A percentile compares a stretch with the other conserved stretches of the same genome.
These are phyloP conservation scores for Cucurbita moschata DNA, from an alignment of 306 rosid species.

Conservation along the genomic window DNA sequence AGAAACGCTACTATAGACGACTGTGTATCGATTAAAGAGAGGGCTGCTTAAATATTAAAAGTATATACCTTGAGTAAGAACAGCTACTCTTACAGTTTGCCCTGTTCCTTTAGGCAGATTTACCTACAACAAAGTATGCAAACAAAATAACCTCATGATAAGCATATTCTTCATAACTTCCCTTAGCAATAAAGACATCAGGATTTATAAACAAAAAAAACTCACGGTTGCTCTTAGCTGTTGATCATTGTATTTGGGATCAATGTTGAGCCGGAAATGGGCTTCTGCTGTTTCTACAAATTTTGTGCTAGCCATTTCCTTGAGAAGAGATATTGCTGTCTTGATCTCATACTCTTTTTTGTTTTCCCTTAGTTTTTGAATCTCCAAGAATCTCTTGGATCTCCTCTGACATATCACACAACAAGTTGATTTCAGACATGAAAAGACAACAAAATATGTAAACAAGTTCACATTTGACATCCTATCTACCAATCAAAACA, in stretches of 20 bases:
- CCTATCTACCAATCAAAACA: background rate
- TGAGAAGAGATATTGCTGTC: constrained; percentile 62
- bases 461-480: background rate
- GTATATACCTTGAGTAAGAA: constrained; percentile 81
- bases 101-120: constrained; percentile 98
- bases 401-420: constrained; percentile 36
- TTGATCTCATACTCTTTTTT: constrained; percentile 70
- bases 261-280: constrained; percentile 96
- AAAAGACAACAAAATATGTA: background rate
- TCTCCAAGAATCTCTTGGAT: constrained; percentile 92
- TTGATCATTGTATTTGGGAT: constrained; percentile 94
- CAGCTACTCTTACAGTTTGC: constrained; percentile 78
- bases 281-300: constrained; percentile 90
- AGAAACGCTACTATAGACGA: background rate
- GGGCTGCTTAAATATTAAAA: too few relatives aligned
- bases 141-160: background rate
- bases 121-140: constrained; percentile 63
- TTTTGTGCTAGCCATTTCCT: constrained; percentile 53
- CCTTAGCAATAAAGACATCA: background rate
- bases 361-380: constrained; percentile 74
- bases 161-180: background rate
- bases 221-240: constrained; percentile 95
- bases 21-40: too few relatives aligned
- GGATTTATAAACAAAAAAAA: constrained; percentile 11
- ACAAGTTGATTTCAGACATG: background rate